phyloP scores from a whole-genome alignment of 2,329 filamentous ascomycete genomes.

The Ascosphaera pollenicola region DNA sequence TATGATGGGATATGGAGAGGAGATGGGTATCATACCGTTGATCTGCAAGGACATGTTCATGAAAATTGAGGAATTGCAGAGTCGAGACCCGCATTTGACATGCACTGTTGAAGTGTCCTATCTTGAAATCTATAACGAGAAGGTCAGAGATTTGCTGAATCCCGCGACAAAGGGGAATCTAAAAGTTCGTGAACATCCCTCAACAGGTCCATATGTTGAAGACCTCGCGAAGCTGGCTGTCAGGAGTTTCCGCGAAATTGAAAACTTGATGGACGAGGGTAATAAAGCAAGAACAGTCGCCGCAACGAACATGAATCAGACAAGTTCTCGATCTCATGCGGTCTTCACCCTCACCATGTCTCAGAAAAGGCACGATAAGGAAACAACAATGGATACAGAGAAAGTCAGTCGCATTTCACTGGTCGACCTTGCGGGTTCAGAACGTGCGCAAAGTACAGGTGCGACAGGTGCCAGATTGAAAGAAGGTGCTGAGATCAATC shows the following conservation, averaged over 20 bases:
- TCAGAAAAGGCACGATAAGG: conserved; percentile 83
- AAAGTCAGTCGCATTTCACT: conserved; percentile 82
- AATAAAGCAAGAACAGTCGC: conserved; percentile 97
- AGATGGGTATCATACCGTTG: conserved; percentile 83
- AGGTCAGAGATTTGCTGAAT: conserved; percentile 86
- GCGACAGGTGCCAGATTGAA: conserved; percentile 88
- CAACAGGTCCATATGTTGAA: conserved; percentile 93
- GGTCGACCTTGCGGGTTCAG: conserved; percentile 92
- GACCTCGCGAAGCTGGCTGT: conserved; percentile 92
- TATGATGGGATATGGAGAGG: conserved; percentile 98
- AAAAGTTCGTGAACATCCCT: conserved; percentile 93
- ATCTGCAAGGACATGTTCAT: conserved; percentile 98
- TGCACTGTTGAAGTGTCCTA: conserved; percentile 98
- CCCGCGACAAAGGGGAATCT: conserved; percentile 88
- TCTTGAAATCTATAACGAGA: conserved; percentile 97
- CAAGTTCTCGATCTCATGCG: conserved; percentile 90
- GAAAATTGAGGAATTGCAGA: conserved; percentile 47
- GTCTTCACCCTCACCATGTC: conserved; percentile 94
- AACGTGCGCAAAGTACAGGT: conserved; percentile 90
- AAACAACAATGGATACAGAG: conserved; percentile 66
- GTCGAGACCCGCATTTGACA: conserved; percentile 50
- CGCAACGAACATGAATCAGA: conserved; percentile 99
- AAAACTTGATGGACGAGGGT: conserved; percentile 95
- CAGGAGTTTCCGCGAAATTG: conserved; percentile 81
- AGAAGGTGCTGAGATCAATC: conserved; percentile 96